These are phyloP conservation scores for Obba rivulosa DNA, from an alignment of 768 basidiomycete species.

Conservation along the genomic window DNA sequence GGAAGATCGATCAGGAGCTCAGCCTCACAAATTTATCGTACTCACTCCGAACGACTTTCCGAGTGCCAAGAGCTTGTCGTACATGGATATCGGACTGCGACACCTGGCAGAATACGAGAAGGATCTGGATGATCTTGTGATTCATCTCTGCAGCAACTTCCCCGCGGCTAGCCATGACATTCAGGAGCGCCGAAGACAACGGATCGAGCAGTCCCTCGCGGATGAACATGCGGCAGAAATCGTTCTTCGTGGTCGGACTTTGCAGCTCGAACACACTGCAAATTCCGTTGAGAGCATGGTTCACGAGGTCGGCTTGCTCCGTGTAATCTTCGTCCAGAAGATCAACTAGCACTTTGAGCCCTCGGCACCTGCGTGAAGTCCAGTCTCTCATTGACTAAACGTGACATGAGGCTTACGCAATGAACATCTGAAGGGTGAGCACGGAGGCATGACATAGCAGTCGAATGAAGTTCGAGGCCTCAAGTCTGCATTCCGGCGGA, in stretches of 20 bases:
- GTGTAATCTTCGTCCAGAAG: conserved; percentile 95
- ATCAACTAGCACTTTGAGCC: conserved; percentile 90
- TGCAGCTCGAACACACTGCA: conserved; percentile 94
- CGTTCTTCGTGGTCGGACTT: conserved; percentile 94
- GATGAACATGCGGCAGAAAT: conserved; percentile 98
- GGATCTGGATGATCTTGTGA: conserved; percentile 82
- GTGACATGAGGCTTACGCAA: conserved; percentile 56
- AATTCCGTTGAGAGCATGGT: conserved; percentile 91
- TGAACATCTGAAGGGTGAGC: conserved; percentile 96
- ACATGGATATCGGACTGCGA: conserved; percentile 95
- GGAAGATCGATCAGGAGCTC: background rate
- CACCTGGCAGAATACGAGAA: conserved; percentile 90
- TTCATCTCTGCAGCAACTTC: conserved; percentile 69
- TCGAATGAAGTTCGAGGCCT: conserved; percentile 93
- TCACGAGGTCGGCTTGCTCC: conserved; percentile 85
- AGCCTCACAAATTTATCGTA: conserved; percentile 9
- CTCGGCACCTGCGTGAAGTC: conserved; percentile 66
- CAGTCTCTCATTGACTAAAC: no score
- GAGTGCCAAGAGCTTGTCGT: conserved; percentile 83
- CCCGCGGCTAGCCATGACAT: conserved; percentile 76
- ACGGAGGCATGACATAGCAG: conserved; percentile 90
- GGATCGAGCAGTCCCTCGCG: conserved; percentile 93
- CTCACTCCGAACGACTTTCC: conserved; percentile 87
- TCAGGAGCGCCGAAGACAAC: conserved; percentile 81
- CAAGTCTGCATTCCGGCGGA: conserved; percentile 87